Base-by-base conservation (phyloP, 768 basidiomycete species). In the Phlegmacium glaucopus region DNA sequence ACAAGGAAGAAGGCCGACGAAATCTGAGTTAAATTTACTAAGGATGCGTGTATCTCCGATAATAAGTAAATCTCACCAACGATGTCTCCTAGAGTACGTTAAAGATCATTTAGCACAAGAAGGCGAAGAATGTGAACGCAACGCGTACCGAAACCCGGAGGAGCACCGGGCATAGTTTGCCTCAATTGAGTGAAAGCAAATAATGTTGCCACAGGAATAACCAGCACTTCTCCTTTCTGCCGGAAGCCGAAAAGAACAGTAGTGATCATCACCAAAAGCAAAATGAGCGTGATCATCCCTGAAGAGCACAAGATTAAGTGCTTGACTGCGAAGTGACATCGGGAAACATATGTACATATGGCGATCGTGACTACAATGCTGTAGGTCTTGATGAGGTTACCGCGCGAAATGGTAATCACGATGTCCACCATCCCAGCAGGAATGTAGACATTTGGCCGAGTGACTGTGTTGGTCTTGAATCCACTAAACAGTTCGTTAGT, bases 161-260 rank as follows among this genome's bases (percentile, higher is more conserved):
- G 59, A 6, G 58, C 59, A 15, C 58, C 58, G 1, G 61, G 58
- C 59, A 62, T 62, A 18, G 57, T 60, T 26, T 56, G 53, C 12
- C 58, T 44, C 18, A 62, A 42, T 29, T 56, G 53, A 0, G 61
- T 59, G 29, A 62, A 62, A 8, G 61, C 59, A 27, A 63, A 61
- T 1, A 63, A 47, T 4, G 61, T 63, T 3, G 58, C 59, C n/a
- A 63, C 61, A 7, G 60, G 61, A n/a, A 61, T 55, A n/a, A 61
- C 46, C 35, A 61, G 37, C 1, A 63, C 52, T 22, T 63, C 60
- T 10, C 54, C 48, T 2, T 49, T 53, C 41, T 61, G 58, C 25
- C 56, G 52, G 38, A 58, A 63, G 17, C 61, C 58, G 34, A 63
- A 63, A 43, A 63, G 55, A 7, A 61, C 58, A 12, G 54, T 50